A percentile compares a stretch with the other conserved stretches of the same genome.
Conservation (phyloP, 148 eudicot species). For the Rhododendron vialii region DNA sequence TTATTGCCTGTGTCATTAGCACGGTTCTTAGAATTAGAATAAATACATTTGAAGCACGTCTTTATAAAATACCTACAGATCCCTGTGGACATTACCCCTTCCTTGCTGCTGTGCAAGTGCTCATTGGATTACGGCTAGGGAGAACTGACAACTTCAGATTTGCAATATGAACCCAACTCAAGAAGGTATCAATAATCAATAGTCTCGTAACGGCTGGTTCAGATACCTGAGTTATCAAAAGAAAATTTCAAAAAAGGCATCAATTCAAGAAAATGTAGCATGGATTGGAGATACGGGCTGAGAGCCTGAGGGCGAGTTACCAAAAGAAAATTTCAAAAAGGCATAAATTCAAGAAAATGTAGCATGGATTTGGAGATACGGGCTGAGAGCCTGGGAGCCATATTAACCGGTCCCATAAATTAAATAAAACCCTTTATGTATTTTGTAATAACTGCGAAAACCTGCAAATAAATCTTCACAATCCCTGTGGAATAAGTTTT, state of each 20-base stretch:
- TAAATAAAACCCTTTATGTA: not conserved
- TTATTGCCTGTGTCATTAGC: too few species aligned
- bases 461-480: not conserved
- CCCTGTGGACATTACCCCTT: not conserved
- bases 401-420: not conserved
- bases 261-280: not conserved
- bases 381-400: not conserved
- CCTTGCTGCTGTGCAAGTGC: not conserved
- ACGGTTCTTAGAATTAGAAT: not conserved
- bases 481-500: not conserved
- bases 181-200: not conserved
- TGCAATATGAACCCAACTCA: not conserved
- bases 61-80: not conserved
- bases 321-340: not conserved
- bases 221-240: too few species aligned
- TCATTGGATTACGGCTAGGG: not conserved
- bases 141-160: not conserved
- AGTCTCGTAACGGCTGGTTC: too few species aligned
- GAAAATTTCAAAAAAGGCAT: not conserved
- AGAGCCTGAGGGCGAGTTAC: not conserved
- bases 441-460: not conserved
- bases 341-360: not conserved
- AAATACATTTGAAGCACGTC: not conserved
- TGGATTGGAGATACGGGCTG: not conserved
- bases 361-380: not conserved